Evolutionary conservation across 2,329 filamentous ascomycete genomes (phyloP), one percentile per base, ranked within the genome.

Genomic region (Pyrenochaeta sp.): DNA sequence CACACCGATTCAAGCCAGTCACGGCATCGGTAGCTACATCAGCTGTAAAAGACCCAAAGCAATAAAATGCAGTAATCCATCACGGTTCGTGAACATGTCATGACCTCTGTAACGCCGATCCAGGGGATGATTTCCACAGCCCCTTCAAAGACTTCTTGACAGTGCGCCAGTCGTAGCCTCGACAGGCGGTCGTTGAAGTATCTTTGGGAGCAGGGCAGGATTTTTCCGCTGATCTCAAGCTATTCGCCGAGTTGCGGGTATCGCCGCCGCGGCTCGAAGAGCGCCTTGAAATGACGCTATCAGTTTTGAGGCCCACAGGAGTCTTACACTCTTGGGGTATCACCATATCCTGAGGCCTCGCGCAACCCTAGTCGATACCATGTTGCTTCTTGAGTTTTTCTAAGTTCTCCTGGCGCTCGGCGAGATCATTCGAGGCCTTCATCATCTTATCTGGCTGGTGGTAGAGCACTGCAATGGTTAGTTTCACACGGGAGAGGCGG

Each of bases 331-430:
- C 56, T 47, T 52, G 62, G 54, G 60, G 53, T 48, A 46, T 68
- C 54, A 65, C 61, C 60, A 53, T 46, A 57, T 61, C 67, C 60
- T 84, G 93, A 62, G 64, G 60, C 67, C 69, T 68, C 69, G 63
- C 68, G 62, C 69, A 62, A 67, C 68, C 67, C 68, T 90, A 99
- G 86, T 96, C 93, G 82, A 97, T 96, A 73, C 92, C 93, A 77
- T 99, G 91, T 76, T 97, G 90, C 72, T 88, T 85, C 81, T 99
- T 99, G 79, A 97, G 86, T 80, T 90, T 89, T 84, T 96, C 93
- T 89, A 99, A 86, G 81, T 93, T 94, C 75, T 96, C 90, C 77
- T 94, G 89, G 78, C 94, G 90, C 67, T 90, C 87, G 68, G 93
- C 90, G 68, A 97, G 82, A 77, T 96, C 91, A 77, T 94, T 89